Conservation (phyloP, 208 protist genomes). For the Acanthamoeba culbertsoni region DNA sequence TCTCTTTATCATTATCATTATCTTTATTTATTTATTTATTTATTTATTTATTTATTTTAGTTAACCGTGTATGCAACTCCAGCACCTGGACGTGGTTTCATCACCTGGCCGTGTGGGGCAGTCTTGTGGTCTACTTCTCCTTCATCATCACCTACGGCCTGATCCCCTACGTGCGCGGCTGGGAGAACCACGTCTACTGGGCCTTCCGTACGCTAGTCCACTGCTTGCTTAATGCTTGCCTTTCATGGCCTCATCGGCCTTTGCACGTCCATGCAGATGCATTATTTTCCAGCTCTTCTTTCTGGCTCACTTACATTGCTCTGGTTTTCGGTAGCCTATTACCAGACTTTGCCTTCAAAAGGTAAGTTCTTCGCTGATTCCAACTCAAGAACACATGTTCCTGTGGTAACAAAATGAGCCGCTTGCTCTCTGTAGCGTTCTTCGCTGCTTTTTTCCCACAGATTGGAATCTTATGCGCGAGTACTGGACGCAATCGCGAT, state of each 20-base stretch:
- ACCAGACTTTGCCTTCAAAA: neutral
- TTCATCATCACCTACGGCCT: slow-evolving; percentile 20
- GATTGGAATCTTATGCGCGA: neutral
- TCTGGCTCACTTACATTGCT: neutral
- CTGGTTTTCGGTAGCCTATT: neutral
- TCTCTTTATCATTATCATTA: neutral
- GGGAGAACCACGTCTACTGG: slow-evolving; percentile 18
- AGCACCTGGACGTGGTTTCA: slow-evolving; percentile 26
- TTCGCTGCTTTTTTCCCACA: neutral
- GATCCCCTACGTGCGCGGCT: slow-evolving; percentile 27
- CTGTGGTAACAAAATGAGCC: no score
- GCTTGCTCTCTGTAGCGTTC: neutral
- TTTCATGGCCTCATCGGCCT: neutral
- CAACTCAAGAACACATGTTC: no score
- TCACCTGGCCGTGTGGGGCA: slow-evolving; percentile 71
- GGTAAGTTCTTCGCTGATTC: neutral
- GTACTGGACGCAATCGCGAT: neutral
- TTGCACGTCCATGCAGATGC: neutral
- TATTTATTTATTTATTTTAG: neutral
- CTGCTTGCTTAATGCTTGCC: neutral
- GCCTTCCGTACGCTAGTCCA: neutral
- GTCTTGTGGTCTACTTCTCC: slow-evolving; percentile 63
- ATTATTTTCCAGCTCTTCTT: neutral
- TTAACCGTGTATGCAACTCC: neutral
- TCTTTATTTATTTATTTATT: neutral